A percentile compares a stretch with the other conserved stretches of the same genome.
Conservation (phyloP, 495 filamentous ascomycete species). For the Xylona heveae region DNA sequence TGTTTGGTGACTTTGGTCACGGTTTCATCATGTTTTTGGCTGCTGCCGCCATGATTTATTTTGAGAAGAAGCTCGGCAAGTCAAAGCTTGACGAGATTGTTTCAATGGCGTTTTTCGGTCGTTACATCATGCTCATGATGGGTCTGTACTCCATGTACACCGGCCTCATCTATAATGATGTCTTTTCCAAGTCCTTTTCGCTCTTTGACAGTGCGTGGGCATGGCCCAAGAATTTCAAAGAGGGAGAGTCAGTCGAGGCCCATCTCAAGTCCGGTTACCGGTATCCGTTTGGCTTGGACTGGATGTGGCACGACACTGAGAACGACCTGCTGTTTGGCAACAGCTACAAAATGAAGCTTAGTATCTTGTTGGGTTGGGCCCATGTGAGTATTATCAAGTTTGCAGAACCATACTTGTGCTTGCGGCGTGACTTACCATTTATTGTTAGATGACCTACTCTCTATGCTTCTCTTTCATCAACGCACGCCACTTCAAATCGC, state of each 20-base stretch:
- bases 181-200: conserved; percentile 80
- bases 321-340: conserved; percentile 89
- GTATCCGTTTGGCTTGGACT: conserved; percentile 92
- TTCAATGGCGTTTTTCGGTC: conserved; percentile 94
- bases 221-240: conserved; percentile 47
- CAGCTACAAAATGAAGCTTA: conserved; percentile 99
- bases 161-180: conserved; percentile 92
- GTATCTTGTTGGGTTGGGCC: conserved; percentile 84
- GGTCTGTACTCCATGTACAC: conserved; percentile 92
- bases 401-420: conserved; percentile 1
- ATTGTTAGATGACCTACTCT: conserved; percentile 94
- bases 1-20: conserved; percentile 96
- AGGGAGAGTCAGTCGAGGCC: conserved; percentile 37
- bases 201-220: conserved; percentile 79
- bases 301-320: conserved; percentile 88
- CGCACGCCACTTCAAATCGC: conserved; percentile 77
- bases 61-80: conserved; percentile 61
- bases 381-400: conserved; percentile 32
- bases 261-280: conserved; percentile 46
- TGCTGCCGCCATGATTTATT: conserved; percentile 82
- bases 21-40: conserved; percentile 65
- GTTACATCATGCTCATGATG: conserved; percentile 98
- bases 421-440: conserved; percentile 4
- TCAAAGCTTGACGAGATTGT: conserved; percentile 82
- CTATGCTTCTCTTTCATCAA: conserved; percentile 86